Evolutionary conservation across 2,329 filamentous ascomycete genomes (phyloP), one percentile per base, ranked within the genome.

Genomic region (Fusarium sp.): DNA sequence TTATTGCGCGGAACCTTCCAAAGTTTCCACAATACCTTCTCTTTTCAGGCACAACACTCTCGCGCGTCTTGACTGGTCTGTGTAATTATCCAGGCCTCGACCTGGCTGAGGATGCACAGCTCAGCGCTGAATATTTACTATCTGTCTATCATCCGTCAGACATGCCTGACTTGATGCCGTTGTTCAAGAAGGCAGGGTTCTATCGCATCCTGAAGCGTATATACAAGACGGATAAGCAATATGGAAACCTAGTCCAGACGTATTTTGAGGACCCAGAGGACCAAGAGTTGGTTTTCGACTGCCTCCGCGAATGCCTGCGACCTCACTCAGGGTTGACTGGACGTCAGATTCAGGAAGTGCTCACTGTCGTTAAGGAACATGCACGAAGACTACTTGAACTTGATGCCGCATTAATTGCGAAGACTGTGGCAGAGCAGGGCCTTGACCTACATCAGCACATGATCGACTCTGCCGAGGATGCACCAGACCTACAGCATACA

Each of bases 11-110:
- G 62, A 99, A 97, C 79, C 84, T 99, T 55, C 94, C 97, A 7
- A 99, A 99, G 81, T 99, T 97, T 78, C 95, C 95, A 2, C 95
- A 98, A 79, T 98, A 98, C 78, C 91, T 99, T 56, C 88, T 98
- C 16, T 90, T 99, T 51, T 93, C 95, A 0, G 96, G 95, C 24
- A 95, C 93, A 6, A 92, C 93, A 4, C 86, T 99, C 2, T 93
- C 95, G 66, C 91, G 91, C 66, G 91, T 98, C 15, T 86, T 99
- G 31, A 86, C 90, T 41, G 92, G 95, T 5, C 87, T 99, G 9
- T 99, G 96, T 84, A 89, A 91, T 68, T 97, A 95, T 75, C 95
- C 95, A 0, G 91, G 91, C 6, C 85, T 89, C 16, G 93, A 95
- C 68, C 88, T 98, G 76, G 91, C 92, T 8, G 95, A 98, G 60